Evolutionary conservation across 2,329 filamentous ascomycete genomes (phyloP), one percentile per base, ranked within the genome.

Genomic region (Penicillium expansum): DNA sequence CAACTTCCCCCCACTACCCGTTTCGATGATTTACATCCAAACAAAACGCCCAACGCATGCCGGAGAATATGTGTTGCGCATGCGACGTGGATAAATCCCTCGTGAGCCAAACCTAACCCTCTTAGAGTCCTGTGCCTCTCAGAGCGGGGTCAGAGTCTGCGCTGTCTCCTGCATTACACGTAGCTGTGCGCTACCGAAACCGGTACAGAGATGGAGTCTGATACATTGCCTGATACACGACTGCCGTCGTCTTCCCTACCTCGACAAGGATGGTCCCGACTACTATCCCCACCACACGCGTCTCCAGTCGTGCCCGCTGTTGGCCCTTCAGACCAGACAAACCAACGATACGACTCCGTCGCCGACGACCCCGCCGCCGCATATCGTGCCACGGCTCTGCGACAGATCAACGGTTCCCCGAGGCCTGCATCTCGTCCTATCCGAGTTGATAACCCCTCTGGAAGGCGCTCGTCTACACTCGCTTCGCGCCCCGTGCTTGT

Each of bases 401-500:
- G 69, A 56, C 74, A 76, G 59, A 52, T 70, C 38, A 69, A 71
- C 63, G 64, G 67, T 45, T 63, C 61, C 48, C 54, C 67, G 18
- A 68, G 62, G 35, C 61, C 65, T 44, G 55, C 61, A 41, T 63
- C 69, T 32, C 68, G 68, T 52, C 66, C 61, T 58, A 62, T 65
- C 44, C 66, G 61, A 50, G 64, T 69, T 24, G 53, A 62, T 47
- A 66, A 58, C 32, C 62, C 60, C 55, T 59, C 57, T 43, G 58
- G 58, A 32, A 66, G 64, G 41, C 66, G 62, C 48, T 66, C 67
- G 10, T 67, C 72, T 30, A 70, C 67, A 16, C 62, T 69, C 48
- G 67, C 70, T 43, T 74, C 75, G 30, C 75, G 77, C 56, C 77
- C 77, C 7, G 77, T 79, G 37, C 67, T 79, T 38, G 74, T 78